These are phyloP conservation scores for Casuarina cunninghamiana DNA, from an alignment of 306 rosid species.

Conservation along the genomic window DNA sequence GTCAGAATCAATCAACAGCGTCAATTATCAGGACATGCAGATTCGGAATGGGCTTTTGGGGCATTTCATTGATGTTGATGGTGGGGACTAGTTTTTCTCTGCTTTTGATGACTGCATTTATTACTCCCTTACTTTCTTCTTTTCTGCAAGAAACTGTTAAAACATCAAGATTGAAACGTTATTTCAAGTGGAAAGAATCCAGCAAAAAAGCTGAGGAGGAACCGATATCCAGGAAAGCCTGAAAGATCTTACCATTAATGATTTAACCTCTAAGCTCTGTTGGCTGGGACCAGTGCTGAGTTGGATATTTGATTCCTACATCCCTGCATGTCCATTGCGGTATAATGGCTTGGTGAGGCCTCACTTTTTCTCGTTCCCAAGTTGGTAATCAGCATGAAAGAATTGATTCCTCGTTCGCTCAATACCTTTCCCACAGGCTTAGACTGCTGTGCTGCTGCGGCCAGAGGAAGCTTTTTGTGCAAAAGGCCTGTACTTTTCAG, in stretches of 20 bases:
- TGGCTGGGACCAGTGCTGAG: slow-evolving; percentile 19
- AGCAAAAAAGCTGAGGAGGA: background rate
- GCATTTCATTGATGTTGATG: background rate
- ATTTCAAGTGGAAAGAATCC: slow-evolving; percentile 9
- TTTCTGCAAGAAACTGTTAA: slow-evolving; percentile 20
- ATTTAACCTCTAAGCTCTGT: slow-evolving; percentile 19
- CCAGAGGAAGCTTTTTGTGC: slow-evolving; percentile 9
- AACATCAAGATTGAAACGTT: background rate
- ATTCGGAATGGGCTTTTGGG: background rate
- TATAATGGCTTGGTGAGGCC: slow-evolving; percentile 7
- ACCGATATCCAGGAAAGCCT: background rate
- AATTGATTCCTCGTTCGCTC: slow-evolving; percentile 20
- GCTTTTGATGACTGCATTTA: background rate
- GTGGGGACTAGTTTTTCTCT: background rate
- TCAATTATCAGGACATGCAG: background rate
- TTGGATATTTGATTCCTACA: slow-evolving; percentile 7
- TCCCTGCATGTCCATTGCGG: slow-evolving; percentile 15
- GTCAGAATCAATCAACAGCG: no score
- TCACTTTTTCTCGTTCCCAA: slow-evolving; percentile 11
- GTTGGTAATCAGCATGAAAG: background rate
- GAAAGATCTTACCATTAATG: slow-evolving; percentile 7
- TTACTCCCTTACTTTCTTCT: background rate
- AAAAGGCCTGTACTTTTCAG: slow-evolving; percentile 14
- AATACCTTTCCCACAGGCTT: slow-evolving; percentile 22
- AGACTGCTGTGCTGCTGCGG: slow-evolving; percentile 23